Base-by-base conservation (phyloP, 2,329 filamentous ascomycete species). In the Phaeosphaeriaceae sp. region DNA sequence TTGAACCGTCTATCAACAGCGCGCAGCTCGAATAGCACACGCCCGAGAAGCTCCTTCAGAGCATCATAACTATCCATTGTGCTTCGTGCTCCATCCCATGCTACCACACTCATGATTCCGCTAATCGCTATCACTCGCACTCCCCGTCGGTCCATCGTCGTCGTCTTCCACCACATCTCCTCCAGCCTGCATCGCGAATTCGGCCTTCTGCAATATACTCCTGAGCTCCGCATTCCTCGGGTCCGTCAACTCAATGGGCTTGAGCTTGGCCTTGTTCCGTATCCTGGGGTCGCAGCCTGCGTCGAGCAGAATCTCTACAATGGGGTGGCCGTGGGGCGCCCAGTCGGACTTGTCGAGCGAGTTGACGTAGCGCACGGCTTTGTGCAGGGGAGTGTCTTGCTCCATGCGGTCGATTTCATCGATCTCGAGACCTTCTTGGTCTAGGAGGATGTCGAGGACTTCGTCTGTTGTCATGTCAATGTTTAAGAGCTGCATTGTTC, bases 371-470 rank as follows among this genome's bases (percentile, higher is more conserved):
- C 90, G 86, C 67, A 95, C 88, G 55, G 88, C 91, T 73, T 87
- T 87, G 84, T 96, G 92, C 59, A 96, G 84, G 28, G 91, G 91
- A 2, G 91, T 94, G 79, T 95, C 91, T 62, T 86, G 85, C 59
- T 94, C 91, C 71, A 85, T 77, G 68, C 86, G 86, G 81, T 88
- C 90, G 71, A 89, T 71, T 55, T 91, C 90, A 81, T 96, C 92
- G 81, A 93, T 94, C 80, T 95, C 92, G 77, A 96, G 89, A 67
- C 90, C 88, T 67, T 91, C 88, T 78, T 94, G 91, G 82, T 95
- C 91, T 66, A 95, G 89, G 57, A 96, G 88, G 71, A 88, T 80
- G 80, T 96, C 92, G 73, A 96, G 89, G 61, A 93, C 84, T 71
- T 95, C 91, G 81, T 93, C 89, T 91, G 48, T 59, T 24, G 40